Evolutionary conservation across 2,329 filamentous ascomycete species (phyloP).

Genomic region (Macrophomina tecta): DNA sequence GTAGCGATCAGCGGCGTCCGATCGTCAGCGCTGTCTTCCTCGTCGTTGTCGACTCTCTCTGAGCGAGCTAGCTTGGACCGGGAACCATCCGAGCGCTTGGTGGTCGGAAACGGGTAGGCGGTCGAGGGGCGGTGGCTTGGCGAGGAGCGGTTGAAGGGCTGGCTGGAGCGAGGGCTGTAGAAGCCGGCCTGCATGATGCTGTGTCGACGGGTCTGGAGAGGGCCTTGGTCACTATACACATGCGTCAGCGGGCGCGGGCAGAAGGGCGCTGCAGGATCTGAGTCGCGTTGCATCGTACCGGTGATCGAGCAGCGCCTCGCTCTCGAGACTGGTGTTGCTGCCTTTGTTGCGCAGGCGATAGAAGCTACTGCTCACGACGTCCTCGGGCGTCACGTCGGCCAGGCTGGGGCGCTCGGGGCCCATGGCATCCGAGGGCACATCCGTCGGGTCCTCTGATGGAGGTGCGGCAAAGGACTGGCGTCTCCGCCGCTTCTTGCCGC

Average conservation of each 20-base stretch:
- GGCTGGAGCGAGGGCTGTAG: conserved; percentile 37
- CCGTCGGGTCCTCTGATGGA: conserved; percentile 62
- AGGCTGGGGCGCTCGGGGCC: conserved; percentile 46
- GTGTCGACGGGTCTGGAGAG: conserved; percentile 49
- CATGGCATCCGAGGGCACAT: conserved; percentile 59
- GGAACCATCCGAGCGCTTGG: conserved; percentile 4
- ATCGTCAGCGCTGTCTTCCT: conserved; percentile 55
- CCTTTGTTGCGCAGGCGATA: conserved; percentile 65
- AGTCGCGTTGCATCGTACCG: conserved; percentile 56
- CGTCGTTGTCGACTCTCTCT: conserved; percentile 57
- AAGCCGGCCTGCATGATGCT: conserved; percentile 49
- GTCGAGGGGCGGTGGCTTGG: conserved; percentile 31
- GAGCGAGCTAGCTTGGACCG: conserved; percentile 15
- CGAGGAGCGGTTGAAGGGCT: conserved; percentile 31
- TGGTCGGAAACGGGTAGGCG: conserved; percentile 19
- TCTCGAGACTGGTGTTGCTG: conserved; percentile 88
- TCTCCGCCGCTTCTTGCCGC: conserved; percentile 78
- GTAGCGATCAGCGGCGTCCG: conserved; percentile 60
- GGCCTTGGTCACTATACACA: conserved; percentile 44
- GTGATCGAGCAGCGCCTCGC: conserved; percentile 86
- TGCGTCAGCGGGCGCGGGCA: not conserved
- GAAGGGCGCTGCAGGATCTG: not conserved
- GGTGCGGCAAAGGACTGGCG: conserved; percentile 78
- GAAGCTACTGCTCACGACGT: conserved; percentile 54
- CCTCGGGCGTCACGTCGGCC: conserved; percentile 43